A percentile compares a stretch with the other conserved stretches of the same genome.
Evolutionary conservation across 345 rosid species (phyloP).

Genomic region (Lepidium didymum): DNA sequence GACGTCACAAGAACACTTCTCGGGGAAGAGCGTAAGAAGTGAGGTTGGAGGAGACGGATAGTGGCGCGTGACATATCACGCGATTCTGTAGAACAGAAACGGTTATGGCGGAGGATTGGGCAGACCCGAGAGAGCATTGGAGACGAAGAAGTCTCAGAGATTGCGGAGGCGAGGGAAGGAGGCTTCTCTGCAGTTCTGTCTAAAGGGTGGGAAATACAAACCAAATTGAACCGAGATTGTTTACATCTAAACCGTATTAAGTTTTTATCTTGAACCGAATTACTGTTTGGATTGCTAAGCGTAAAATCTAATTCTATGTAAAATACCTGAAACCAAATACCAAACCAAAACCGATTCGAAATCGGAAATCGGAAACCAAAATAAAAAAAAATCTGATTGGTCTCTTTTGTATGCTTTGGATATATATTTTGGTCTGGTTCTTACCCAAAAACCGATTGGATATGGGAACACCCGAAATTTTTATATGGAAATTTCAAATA

Average conservation of each 20-base stretch:
- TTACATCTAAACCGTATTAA: not conserved
- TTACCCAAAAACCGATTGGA: too few relatives aligned
- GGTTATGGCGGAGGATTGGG: slow-evolving; percentile 37
- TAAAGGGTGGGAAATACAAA: not conserved
- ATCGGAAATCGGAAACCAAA: too few relatives aligned
- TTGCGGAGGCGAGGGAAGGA: not conserved
- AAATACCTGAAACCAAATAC: too few relatives aligned
- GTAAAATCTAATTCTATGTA: too few relatives aligned
- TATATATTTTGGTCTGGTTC: too few relatives aligned
- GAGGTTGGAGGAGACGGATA: slow-evolving; percentile 8
- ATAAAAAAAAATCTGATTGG: too few relatives aligned
- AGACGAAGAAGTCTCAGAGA: not conserved
- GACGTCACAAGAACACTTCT: not conserved
- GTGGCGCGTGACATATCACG: slow-evolving; percentile 47
- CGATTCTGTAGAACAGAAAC: slow-evolving; percentile 36
- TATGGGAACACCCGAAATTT: too few relatives aligned
- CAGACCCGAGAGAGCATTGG: slow-evolving; percentile 42
- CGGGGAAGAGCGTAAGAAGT: not conserved
- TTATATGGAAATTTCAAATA: too few relatives aligned
- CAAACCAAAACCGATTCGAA: too few relatives aligned
- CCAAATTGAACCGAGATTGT: not conserved
- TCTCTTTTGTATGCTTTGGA: too few relatives aligned
- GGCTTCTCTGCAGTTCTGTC: not conserved
- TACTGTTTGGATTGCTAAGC: too few relatives aligned
- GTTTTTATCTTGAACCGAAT: not conserved